Evolutionary conservation across 129 eudicot genomes (phyloP).

Genomic region (Pseudognaphalium luteoalbum): DNA sequence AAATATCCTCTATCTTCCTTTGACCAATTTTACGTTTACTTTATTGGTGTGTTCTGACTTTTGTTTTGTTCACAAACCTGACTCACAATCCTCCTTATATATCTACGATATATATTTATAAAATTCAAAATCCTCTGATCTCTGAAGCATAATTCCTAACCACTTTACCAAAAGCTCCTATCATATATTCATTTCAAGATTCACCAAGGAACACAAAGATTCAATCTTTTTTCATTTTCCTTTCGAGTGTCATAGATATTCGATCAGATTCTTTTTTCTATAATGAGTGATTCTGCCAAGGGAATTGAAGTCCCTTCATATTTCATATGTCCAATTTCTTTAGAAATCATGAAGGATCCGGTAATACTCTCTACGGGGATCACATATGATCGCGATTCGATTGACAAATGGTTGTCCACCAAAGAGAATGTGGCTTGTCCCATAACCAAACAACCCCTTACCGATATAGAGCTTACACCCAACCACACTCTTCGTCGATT

Average conservation of each 20-base stretch:
- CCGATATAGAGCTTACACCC: conserved; percentile 49
- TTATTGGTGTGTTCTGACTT: conserved; percentile 33
- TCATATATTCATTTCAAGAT: conserved; percentile 6
- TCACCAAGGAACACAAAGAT: not conserved
- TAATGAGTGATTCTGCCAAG: conserved; percentile 27
- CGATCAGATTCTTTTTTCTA: not conserved
- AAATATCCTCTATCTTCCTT: not conserved
- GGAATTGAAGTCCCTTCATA: conserved; percentile 56
- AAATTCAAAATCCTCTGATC: conserved; percentile 2
- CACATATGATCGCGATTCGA: conserved; percentile 70
- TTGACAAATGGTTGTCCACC: conserved; percentile 57
- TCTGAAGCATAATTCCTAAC: conserved; percentile 16
- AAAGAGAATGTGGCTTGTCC: conserved; percentile 49
- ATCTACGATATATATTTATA: conserved; percentile 24
- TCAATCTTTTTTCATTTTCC: not conserved
- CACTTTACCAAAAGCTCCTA: conserved; percentile 18
- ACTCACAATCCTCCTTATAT: conserved; percentile 4
- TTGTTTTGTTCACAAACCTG: not conserved
- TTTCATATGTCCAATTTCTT: conserved; percentile 61
- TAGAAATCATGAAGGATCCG: conserved; percentile 77
- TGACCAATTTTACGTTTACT: conserved; percentile 13
- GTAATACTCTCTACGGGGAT: conserved; percentile 63
- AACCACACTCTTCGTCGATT: conserved; percentile 61
- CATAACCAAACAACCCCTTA: conserved; percentile 55
- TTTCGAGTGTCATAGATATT: not conserved